A percentile compares a stretch with the other conserved stretches of the same genome.
phyloP scores from a whole-genome alignment of 1,284 basidiomycete genomes.

The Pascua guehoae region DNA sequence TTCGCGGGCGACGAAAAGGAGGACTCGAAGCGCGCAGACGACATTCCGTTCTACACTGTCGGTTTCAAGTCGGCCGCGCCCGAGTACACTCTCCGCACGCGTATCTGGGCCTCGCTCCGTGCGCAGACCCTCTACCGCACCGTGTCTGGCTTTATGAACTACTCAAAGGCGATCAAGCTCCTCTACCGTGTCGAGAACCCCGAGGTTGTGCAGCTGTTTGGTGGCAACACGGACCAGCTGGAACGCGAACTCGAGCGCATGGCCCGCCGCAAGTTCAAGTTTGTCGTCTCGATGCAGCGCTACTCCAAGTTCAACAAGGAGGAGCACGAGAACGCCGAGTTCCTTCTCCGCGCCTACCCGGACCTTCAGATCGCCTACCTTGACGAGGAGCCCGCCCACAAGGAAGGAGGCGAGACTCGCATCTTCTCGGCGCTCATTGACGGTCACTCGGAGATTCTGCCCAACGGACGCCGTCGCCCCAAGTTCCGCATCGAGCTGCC shows the following conservation, averaged over 20 bases:
- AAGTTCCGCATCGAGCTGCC: constrained; percentile 99
- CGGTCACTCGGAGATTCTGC: constrained; percentile 92
- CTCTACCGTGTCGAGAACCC: constrained; percentile 99
- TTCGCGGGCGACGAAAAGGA: constrained; percentile 79
- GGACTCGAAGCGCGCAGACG: constrained; percentile 73
- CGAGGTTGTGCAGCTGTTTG: constrained; percentile 93
- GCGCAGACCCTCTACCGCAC: constrained; percentile 98
- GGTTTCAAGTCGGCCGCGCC: constrained; percentile 99
- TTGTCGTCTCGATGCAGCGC: constrained; percentile 98
- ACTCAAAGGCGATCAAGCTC: constrained; percentile 99
- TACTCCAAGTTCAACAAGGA: constrained; percentile 99
- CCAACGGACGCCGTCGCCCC: constrained; percentile 81
- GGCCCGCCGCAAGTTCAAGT: constrained; percentile 98
- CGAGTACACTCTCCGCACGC: constrained; percentile 95
- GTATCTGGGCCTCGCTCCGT: constrained; percentile 97
- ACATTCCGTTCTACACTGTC: constrained; percentile 97
- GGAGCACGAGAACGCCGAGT: constrained; percentile 98
- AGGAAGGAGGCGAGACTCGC: constrained; percentile 91
- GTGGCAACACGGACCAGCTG: constrained; percentile 94
- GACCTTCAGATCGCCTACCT: constrained; percentile 98
- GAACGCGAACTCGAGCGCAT: constrained; percentile 97
- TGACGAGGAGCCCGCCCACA: constrained; percentile 89
- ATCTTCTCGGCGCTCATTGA: constrained; percentile 96
- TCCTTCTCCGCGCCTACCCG: constrained; percentile 95
- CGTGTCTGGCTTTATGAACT: constrained; percentile 99